Base-by-base conservation (phyloP, 2,329 filamentous ascomycete species). In the Cylindrodendrum hubeiense region DNA sequence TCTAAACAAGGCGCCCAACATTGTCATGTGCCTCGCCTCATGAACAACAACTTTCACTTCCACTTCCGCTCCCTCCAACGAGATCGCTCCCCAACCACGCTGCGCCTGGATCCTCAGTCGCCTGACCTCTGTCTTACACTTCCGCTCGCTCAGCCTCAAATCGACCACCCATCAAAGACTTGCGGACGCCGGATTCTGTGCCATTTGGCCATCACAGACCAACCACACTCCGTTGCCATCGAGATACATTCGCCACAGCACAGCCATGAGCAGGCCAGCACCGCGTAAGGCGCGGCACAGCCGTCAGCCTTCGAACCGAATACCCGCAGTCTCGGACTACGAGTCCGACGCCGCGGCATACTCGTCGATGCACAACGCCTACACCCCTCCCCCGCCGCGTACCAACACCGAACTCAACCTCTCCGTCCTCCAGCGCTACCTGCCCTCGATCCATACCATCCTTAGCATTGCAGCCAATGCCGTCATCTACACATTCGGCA, bases 341-440 rank as follows among this genome's bases (percentile, higher is more conserved):
- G 89, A 92, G 73, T 91, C 89, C 66, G 90, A 92, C 77, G 86
- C 85, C 21, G 84, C 83, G 77, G 82, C 66, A 44, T 65, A 70
- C 39, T 49, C 66, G 49, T 52, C 74, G 72, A 80, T 70, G 63
- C 79, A 73, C 64, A 79, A 73, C 66, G 76, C 69, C 60, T 81
- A 76, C 66, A 81, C 75, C 70, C 82, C 78, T 37, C 86, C 81
- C 75, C 85, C 80, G 55, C 88, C 83, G 78, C 90, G 93, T 69
- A 91, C 91, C 67, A 96, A 95, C 79, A 92, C 91, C 60, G 91
- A 97, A 71, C 90, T 98, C 75, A 98, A 98, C 83, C 86, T 97
- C 70, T 86, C 89, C 52, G 95, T 98, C 41, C 86, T 98, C 37
- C 90, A 88, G 64, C 92, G 94, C 71, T 93, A 97, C 81, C 88